Conservation (phyloP, 2,329 filamentous ascomycete species). For the Hymenoscyphus occultus region DNA sequence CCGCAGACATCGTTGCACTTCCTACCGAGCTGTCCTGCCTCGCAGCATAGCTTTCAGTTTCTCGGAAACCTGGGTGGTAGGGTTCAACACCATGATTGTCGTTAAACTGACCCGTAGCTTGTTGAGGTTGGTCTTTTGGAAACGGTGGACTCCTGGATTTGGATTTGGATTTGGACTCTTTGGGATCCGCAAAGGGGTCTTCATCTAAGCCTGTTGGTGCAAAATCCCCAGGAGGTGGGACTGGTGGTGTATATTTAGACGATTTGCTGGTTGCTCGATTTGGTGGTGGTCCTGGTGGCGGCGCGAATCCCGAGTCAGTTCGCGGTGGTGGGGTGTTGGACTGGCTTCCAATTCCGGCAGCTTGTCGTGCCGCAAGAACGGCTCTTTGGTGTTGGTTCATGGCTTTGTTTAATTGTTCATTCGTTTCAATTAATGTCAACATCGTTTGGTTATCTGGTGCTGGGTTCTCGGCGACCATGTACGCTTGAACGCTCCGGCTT, state of each 20-base stretch:
- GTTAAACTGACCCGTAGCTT: constrained; percentile 30
- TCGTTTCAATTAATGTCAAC: constrained; percentile 88
- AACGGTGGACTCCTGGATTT: constrained; percentile 22
- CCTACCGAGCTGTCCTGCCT: constrained; percentile 30
- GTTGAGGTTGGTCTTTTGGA: constrained; percentile 27
- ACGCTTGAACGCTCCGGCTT: constrained; percentile 76
- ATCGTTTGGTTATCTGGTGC: constrained; percentile 90
- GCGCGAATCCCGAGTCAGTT: constrained; percentile 22
- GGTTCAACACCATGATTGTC: constrained; percentile 34
- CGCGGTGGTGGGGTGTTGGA: constrained; percentile 24
- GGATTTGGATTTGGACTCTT: constrained; percentile 5
- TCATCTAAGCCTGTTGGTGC: constrained; percentile 29
- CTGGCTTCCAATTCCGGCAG: constrained; percentile 42
- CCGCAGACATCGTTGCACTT: constrained; percentile 31
- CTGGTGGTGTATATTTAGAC: constrained; percentile 20
- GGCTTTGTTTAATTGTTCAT: constrained; percentile 82
- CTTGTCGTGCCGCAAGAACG: constrained; percentile 61
- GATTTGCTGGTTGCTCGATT: constrained; percentile 12
- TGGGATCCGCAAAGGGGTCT: constrained; percentile 34
- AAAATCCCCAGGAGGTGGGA: constrained; percentile 32
- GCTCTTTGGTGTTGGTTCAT: constrained; percentile 83
- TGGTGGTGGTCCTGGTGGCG: constrained; percentile 19
- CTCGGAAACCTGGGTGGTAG: constrained; percentile 37
- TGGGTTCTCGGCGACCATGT: constrained; percentile 78
- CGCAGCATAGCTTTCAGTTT: constrained; percentile 29